Evolutionary conservation across 306 rosid species (phyloP).

Genomic region (Quercus variabilis): DNA sequence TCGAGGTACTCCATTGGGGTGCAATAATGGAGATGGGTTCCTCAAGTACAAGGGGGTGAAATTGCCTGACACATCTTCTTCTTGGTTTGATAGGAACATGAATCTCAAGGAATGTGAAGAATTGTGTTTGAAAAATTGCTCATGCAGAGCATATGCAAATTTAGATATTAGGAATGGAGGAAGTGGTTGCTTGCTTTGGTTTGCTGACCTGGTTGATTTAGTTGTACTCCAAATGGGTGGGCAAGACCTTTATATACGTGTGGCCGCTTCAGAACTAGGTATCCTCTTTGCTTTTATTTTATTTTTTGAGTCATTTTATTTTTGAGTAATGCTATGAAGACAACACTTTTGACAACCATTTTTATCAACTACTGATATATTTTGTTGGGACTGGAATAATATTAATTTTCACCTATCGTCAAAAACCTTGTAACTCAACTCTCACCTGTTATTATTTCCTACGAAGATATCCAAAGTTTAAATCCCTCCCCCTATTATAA

Average conservation of each 20-base stretch:
- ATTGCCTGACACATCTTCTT: not conserved
- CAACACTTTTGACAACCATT: too few species aligned
- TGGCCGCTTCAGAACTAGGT: not conserved
- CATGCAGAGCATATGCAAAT: not conserved
- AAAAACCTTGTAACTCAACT: too few species aligned
- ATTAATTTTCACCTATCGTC: too few species aligned
- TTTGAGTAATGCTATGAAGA: not conserved
- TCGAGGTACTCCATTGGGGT: not conserved
- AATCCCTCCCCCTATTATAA: too few species aligned
- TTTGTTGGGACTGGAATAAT: too few species aligned
- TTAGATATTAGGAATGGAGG: not conserved
- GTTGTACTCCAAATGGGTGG: not conserved
- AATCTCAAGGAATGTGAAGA: not conserved
- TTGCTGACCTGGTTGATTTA: not conserved
- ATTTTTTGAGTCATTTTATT: not conserved
- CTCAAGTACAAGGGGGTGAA: not conserved
- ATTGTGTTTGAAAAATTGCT: not conserved
- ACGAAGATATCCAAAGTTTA: too few species aligned
- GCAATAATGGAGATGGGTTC: constrained; percentile 13
- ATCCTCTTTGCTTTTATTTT: not conserved
- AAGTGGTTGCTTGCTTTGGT: not conserved
- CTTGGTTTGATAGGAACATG: not conserved
- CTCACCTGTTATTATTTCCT: too few species aligned
- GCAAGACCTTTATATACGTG: not conserved
- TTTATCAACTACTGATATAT: too few species aligned